Base-by-base conservation (phyloP, 805 yeast species). In the Wickerhamomyces bisporus region DNA sequence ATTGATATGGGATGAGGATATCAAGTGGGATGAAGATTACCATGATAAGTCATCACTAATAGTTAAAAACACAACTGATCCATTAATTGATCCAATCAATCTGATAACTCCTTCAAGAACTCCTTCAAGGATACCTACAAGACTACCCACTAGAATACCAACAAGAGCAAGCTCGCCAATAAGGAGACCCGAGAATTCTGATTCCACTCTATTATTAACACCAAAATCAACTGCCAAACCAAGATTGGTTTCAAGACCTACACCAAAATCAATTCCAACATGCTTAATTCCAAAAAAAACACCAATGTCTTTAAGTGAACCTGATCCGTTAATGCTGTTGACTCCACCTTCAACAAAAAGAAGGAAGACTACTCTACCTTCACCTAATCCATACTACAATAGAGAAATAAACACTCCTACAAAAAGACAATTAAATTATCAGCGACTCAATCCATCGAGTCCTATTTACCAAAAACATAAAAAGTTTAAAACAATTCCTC, bases 1-100 rank as follows among this genome's bases (percentile, higher is more conserved):
- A 3, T 40, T 32, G 14, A 36, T 54, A 2, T 54, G 58, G 58
- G 43, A 45, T n/a, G 45, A 44, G 40, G 11, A 21, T 9, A 4
- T 26, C 18, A 17, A 26, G 26, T 25, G 26, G 17, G 29, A 38
- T 10, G 42, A 38, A 29, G 44, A 43, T 18, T 24, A 14, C 3
- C 28, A 31, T 9, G 18, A 28, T 18, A 33, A 15, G 11, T 18
- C 13, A 10, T 25, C 16, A 5, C n/a, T 6, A 11, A 24, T 12
- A 15, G 7, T 7, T 10, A 14, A 5, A 6, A 27, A 27, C 6
- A 25, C 26, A 7, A 38, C 38, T 16, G 44, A 30, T 15, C 32
- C 48, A 37, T 19, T 14, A 13, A 13, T 19, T 17, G 35, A 31
- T 31, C 35, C 34, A 8, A 26, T 36, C 21, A 36, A 19, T n/a